Evolutionary conservation across 2,329 filamentous ascomycete species (phyloP), one percentile per base, ranked within the genome.

Genomic region (Clonostachys chloroleuca): DNA sequence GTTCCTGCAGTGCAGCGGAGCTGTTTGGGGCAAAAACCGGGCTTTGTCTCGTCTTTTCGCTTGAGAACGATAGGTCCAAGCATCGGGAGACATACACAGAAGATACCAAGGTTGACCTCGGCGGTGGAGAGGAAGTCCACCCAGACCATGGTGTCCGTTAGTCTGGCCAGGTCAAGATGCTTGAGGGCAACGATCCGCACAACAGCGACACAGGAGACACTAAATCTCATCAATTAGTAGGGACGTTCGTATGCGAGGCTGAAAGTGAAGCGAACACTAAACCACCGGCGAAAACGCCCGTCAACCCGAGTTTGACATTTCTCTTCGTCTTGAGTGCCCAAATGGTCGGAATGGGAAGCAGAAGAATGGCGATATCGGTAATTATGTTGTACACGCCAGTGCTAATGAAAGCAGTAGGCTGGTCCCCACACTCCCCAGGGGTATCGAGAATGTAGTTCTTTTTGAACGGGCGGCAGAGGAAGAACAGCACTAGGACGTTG

Each of bases 371-470:
- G 10, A 69, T 47, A 50, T 72, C 68, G 17, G 64, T 63, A 13
- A 66, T 49, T 41, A 69, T 65, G 49, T 69, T 71, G 49, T 68
- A 66, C 2, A 60, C 61, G 9, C 65, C 66, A 44, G 66, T 65
- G 36, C 61, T 63, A 41, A 69, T 65, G 46, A 68, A 70, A n/a
- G 62, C 60, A 5, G 60, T 58, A 34, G 63, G 57, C 42, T 65
- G 58, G 47, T 67, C 60, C 40, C 65, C 65, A 45, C 68, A 72
- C 3, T 58, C 59, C 17, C 65, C 61, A 20, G 44, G 37, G 24
- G 59, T 53, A 5, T 56, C 50, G 4, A 53, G 53, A 20, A 62
- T 56, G 43, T 55, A 59, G 40, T 50, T 57, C 20, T 50, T 53
- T 30, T 42, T 47, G 40, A 59, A 55, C 18, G 59, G 56, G 3